Conservation (phyloP, 257 asterid species). For the Nicotiana knightiana region DNA sequence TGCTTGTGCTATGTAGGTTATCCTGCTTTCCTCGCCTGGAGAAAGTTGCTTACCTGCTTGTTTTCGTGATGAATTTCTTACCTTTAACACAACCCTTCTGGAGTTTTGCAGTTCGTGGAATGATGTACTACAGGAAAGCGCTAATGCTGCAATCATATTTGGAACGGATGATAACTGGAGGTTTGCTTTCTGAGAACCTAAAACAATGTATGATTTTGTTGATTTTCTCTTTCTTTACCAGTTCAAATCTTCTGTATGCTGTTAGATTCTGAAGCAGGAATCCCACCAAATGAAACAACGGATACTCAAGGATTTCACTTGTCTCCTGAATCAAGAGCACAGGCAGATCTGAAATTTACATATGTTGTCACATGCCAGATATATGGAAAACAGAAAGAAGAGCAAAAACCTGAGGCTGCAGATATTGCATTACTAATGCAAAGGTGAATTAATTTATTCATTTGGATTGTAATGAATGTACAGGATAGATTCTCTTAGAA, state of each 20-base stretch:
- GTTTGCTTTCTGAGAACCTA: conserved; percentile 32
- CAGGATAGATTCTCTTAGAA: neutral
- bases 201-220: neutral
- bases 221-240: neutral
- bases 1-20: neutral
- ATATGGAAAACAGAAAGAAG: conserved; percentile 97
- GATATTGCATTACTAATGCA: conserved; percentile 96
- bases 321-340: conserved; percentile 98
- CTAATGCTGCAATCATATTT: conserved; percentile 90
- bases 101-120: conserved; percentile 79
- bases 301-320: conserved; percentile 79
- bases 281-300: conserved; percentile 33
- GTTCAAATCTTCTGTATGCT: conserved; percentile 10
- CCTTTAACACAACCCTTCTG: conserved; percentile 19
- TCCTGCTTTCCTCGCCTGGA: neutral
- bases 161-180: conserved; percentile 63
- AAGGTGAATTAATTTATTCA: conserved; percentile 40
- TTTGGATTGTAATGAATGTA: neutral
- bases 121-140: conserved; percentile 99
- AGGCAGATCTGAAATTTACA: conserved; percentile 89
- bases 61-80: conserved; percentile 9
- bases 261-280: conserved; percentile 70
- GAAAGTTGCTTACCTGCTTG: conserved; percentile 1
- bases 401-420: conserved; percentile 95
- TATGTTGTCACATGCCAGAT: conserved; percentile 98